Percentiles rank a stretch among this genome's conserved stretches.
phyloP scores from a whole-genome alignment of 345 rosid genomes.

The Pistacia vera region DNA sequence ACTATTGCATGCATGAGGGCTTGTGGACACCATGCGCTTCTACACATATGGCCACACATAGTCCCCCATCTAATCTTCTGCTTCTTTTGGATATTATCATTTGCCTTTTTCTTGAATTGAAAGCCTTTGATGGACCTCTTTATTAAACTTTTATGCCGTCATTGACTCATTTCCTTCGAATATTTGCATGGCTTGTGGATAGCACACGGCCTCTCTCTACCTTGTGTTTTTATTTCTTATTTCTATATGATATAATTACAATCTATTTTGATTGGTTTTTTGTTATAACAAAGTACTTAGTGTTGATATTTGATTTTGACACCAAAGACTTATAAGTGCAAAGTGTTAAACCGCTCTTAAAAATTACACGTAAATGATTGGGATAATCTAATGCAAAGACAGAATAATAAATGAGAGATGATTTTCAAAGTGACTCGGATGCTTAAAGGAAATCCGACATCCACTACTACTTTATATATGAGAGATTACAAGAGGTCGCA shows the following conservation, averaged over 20 bases:
- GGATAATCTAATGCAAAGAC: no score
- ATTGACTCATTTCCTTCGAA: not conserved
- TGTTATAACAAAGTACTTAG: no score
- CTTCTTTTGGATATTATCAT: not conserved
- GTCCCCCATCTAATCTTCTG: not conserved
- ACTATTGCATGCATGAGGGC: not conserved
- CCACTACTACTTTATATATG: no score
- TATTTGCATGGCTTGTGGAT: constrained; percentile 20
- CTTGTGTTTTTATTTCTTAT: not conserved
- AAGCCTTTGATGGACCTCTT: constrained; percentile 5
- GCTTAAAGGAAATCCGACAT: no score
- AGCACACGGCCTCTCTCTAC: constrained; percentile 23
- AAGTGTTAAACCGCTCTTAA: no score
- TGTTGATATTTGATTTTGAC: no score
- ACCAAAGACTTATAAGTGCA: no score
- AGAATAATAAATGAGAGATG: no score
- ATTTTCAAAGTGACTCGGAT: no score
- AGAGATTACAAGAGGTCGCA: no score
- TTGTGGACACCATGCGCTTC: constrained; percentile 25
- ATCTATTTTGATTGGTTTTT: no score
- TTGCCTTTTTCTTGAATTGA: not conserved
- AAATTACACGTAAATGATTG: no score
- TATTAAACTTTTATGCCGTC: not conserved
- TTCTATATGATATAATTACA: not conserved
- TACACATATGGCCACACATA: not conserved